A percentile compares a stretch with the other conserved stretches of the same genome.
These are phyloP conservation scores for Cystofilobasidium ferigula DNA, from an alignment of 768 basidiomycete species.

Conservation along the genomic window DNA sequence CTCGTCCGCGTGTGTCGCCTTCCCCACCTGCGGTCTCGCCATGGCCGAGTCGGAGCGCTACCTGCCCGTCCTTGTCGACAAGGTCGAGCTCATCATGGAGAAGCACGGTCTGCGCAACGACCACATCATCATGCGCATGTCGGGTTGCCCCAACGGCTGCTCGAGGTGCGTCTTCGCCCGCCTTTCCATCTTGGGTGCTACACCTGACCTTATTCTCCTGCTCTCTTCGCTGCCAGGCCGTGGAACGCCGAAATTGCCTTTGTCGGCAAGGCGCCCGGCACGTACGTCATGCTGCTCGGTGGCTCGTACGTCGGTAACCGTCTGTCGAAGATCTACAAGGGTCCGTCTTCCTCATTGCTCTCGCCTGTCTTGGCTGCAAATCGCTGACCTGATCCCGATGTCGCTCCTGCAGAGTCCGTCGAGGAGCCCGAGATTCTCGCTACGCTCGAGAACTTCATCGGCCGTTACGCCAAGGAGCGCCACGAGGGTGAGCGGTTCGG, in stretches of 20 bases:
- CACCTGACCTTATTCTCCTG: not conserved
- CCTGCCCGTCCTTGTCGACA: conserved; percentile 79
- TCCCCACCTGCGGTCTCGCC: conserved; percentile 83
- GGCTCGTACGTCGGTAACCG: conserved; percentile 91
- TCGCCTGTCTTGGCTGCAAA: not conserved
- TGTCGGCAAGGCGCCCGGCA: conserved; percentile 86
- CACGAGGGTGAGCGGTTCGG: conserved; percentile 83
- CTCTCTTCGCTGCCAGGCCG: conserved; percentile 59
- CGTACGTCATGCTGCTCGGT: conserved; percentile 88
- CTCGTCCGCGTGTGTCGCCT: conserved; percentile 90
- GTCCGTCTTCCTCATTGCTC: not conserved
- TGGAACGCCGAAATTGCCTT: conserved; percentile 94
- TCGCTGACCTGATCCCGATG: not conserved
- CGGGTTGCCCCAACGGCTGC: conserved; percentile 56
- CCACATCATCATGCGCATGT: conserved; percentile 97
- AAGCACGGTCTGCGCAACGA: conserved; percentile 87
- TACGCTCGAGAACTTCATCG: conserved; percentile 87
- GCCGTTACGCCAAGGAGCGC: conserved; percentile 77
- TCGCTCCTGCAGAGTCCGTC: conserved; percentile 51
- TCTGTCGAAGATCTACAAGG: conserved; percentile 81
- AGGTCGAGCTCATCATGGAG: conserved; percentile 89
- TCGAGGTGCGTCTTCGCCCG: not conserved
- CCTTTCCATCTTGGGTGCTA: not conserved
- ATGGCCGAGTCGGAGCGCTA: conserved; percentile 77
- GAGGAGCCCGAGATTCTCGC: conserved; percentile 83